phyloP scores from a whole-genome alignment of 805 yeast genomes.

The Naumovozyma castellii region DNA sequence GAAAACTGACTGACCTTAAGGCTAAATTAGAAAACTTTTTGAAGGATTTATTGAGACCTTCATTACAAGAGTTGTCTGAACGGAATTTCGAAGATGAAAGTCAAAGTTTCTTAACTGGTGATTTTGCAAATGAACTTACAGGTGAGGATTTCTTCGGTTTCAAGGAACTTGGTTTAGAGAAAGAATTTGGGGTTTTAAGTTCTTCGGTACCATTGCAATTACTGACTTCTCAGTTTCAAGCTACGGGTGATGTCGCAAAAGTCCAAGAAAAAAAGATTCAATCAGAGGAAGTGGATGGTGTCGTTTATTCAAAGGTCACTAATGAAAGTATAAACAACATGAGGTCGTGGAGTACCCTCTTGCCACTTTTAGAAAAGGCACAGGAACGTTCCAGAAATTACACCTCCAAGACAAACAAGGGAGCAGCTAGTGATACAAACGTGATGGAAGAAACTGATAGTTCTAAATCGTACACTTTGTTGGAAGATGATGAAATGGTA shows the following conservation, averaged over 20 bases:
- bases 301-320: slow-evolving; percentile 43
- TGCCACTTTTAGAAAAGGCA: slow-evolving; percentile 42
- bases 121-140: slow-evolving; percentile 72
- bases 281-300: slow-evolving; percentile 56
- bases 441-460: slow-evolving; percentile 12
- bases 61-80: slow-evolving; percentile 61
- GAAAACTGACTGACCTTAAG: slow-evolving; percentile 60
- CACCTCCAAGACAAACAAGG: slow-evolving; percentile 36
- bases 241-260: slow-evolving; percentile 55
- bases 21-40: slow-evolving; percentile 58
- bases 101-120: slow-evolving; percentile 91
- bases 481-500: slow-evolving; percentile 82
- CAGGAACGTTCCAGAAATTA: slow-evolving; percentile 34
- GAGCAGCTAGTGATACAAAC: slow-evolving; percentile 26
- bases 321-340: slow-evolving; percentile 44
- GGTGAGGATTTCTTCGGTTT: slow-evolving; percentile 99
- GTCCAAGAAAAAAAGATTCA: slow-evolving; percentile 43
- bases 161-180: slow-evolving; percentile 84
- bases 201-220: slow-evolving; percentile 84
- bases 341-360: slow-evolving; percentile 40
- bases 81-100: slow-evolving; percentile 78
- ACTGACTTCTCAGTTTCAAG: slow-evolving; percentile 45
- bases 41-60: slow-evolving; percentile 76
- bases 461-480: slow-evolving; percentile 35
- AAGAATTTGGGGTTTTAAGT: slow-evolving; percentile 77